Base-by-base conservation (phyloP, 331 rosid genomes). In the Phaseolus coccineus region DNA sequence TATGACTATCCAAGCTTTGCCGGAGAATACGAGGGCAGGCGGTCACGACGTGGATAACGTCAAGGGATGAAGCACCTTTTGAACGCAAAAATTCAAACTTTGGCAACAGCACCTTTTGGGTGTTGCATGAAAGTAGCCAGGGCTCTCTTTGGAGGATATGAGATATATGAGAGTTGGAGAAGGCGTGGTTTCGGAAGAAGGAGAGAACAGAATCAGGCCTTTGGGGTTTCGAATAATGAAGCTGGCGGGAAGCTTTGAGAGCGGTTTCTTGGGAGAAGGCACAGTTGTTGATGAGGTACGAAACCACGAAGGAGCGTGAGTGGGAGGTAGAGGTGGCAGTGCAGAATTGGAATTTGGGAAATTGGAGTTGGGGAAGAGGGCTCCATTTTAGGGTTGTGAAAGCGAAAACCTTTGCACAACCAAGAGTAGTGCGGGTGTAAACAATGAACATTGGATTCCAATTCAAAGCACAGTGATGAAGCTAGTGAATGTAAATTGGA, bases 11-110 rank as follows among this genome's bases (percentile, higher is more conserved):
- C 39, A 85, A 69, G 77, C 78, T 85, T 61, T 58, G 42, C 1
- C 0, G 0, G 0, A 85, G 51, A 3, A 81, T 27, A 0, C 1
- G 11, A 8, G 78, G 71, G 42, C 3, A 0, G 2, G 0, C 1
- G 4, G 2, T 62, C 1, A 74, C 27, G 22, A 61, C 19, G 1
- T 6, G 4, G 24, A 47, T 5, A 52, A 85, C 19, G 44, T 85
- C 83, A 33, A 77, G 64, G 47, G 5, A 25, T 4, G 85, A 73
- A 33, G 62, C 81, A 50, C 88, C 85, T 73, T 77, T 81, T 0
- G 85, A 85, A n/a, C 15, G 76, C 2, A 85, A 59, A 68, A 85
- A 81, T 27, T 77, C 40, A 52, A 81, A 57, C 75, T 85, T 85
- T 27, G 78, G 81, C 39, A 77, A 13, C 3, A 73, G 7, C 0